These are phyloP conservation scores for Beauveria brongniartii DNA, from an alignment of 2,329 filamentous ascomycete genomes.

Conservation along the genomic window DNA sequence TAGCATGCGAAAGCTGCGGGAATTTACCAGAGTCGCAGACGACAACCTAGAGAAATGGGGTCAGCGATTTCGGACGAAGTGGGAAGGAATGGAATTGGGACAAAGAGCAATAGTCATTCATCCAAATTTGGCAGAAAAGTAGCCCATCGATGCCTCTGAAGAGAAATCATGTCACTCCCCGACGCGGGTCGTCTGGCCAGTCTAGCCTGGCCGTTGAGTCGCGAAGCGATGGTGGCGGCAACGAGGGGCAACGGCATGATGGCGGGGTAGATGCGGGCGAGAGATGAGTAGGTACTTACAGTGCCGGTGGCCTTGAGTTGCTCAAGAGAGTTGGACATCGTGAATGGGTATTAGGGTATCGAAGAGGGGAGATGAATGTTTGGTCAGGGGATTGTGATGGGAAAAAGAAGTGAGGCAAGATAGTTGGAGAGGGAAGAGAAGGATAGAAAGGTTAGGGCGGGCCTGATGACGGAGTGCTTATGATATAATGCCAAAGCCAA, in stretches of 20 bases:
- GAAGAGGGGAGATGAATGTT: not conserved
- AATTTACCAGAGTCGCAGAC: constrained; percentile 90
- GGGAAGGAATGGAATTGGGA: not conserved
- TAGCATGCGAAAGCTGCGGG: constrained; percentile 20
- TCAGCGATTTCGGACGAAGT: not conserved
- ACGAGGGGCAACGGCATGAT: constrained; percentile 14
- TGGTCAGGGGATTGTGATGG: constrained; percentile 4
- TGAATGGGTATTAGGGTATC: constrained; percentile 6
- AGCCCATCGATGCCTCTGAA: not conserved
- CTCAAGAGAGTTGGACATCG: constrained; percentile 78
- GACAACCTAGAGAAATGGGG: constrained; percentile 55
- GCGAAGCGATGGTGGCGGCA: not conserved
- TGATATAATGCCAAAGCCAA: constrained; percentile 2
- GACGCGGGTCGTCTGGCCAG: not conserved
- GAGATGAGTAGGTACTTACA: constrained; percentile 47
- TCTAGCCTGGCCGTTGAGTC: not conserved
- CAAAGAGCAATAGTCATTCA: not conserved
- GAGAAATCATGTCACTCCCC: not conserved
- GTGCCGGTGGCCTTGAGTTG: constrained; percentile 90
- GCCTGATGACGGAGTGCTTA: constrained; percentile 9
- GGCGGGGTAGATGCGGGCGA: constrained; percentile 17
- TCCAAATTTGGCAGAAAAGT: not conserved
- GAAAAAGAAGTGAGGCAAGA: not conserved
- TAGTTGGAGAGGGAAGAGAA: constrained; percentile 8
- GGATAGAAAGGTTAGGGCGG: constrained; percentile 1